These are phyloP conservation scores for Crithidia brevicula DNA, from an alignment of 208 protist species.

Conservation along the genomic window DNA sequence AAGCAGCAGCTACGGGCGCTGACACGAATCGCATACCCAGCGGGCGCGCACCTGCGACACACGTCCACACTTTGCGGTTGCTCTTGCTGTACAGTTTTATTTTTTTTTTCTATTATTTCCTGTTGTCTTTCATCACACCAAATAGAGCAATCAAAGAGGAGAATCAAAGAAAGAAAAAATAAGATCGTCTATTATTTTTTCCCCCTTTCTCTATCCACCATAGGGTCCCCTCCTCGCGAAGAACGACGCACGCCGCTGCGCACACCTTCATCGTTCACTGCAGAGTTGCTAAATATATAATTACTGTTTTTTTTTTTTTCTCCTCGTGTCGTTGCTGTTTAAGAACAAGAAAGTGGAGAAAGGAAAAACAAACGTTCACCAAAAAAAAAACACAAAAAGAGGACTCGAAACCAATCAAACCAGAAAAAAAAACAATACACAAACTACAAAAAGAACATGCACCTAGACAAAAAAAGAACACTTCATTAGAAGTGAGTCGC, in stretches of 20 bases:
- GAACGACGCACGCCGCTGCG: no score
- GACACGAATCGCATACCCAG: no score
- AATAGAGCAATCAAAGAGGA: neutral
- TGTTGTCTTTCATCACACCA: neutral
- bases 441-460: no score
- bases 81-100: neutral
- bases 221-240: no score
- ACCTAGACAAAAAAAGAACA: no score
- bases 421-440: conserved; percentile 31
- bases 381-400: conserved; percentile 19
- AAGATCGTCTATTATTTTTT: neutral
- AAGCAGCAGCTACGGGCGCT: no score
- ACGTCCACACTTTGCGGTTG: no score
- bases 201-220: no score
- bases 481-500: no score
- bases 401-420: neutral
- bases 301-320: conserved; percentile 13
- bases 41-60: no score
- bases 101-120: neutral
- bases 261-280: no score
- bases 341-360: conserved; percentile 1
- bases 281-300: no score
- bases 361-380: neutral
- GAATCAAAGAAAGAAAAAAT: neutral
- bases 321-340: neutral